A percentile compares a stretch with the other conserved stretches of the same genome.
phyloP scores from a whole-genome alignment of 2,329 filamentous ascomycete species.

The Escovopsis sp. region DNA sequence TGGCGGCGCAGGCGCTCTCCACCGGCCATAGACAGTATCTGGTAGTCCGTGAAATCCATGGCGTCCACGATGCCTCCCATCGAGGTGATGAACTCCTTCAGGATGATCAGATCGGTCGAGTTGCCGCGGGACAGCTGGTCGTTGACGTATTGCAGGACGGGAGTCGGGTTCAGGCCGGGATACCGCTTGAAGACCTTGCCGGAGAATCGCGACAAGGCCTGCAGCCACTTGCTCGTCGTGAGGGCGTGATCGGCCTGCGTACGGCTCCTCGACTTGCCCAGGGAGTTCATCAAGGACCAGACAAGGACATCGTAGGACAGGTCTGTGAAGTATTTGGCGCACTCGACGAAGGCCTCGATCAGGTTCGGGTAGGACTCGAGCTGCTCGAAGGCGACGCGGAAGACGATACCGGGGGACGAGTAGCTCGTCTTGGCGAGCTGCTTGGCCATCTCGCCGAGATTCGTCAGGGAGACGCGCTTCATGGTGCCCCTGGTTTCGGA shows the following conservation, averaged over 20 bases:
- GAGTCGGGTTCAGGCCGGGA: conserved; percentile 64
- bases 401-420: conserved; percentile 80
- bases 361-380: conserved; percentile 91
- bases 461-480: conserved; percentile 79
- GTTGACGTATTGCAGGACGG: conserved; percentile 79
- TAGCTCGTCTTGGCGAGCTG: conserved; percentile 84
- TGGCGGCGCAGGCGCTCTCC: conserved; percentile 66
- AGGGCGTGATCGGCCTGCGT: conserved; percentile 47
- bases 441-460: conserved; percentile 72
- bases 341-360: conserved; percentile 88
- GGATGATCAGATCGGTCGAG: conserved; percentile 76
- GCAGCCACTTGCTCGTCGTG: conserved; percentile 81
- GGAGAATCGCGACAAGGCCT: conserved; percentile 78
- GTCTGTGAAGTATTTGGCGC: conserved; percentile 83
- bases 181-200: conserved; percentile 84
- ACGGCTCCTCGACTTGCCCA: conserved; percentile 46
- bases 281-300: conserved; percentile 73
- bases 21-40: conserved; percentile 77
- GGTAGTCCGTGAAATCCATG: conserved; percentile 73
- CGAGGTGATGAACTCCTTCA: conserved; percentile 76
- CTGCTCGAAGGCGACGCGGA: conserved; percentile 74
- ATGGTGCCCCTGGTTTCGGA: conserved; percentile 73
- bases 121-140: conserved; percentile 70
- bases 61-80: conserved; percentile 91
- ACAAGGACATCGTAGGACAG: conserved; percentile 86